Evolutionary conservation across 1,284 basidiomycete species (phyloP).

Genomic region (Meripilus lineatus): DNA sequence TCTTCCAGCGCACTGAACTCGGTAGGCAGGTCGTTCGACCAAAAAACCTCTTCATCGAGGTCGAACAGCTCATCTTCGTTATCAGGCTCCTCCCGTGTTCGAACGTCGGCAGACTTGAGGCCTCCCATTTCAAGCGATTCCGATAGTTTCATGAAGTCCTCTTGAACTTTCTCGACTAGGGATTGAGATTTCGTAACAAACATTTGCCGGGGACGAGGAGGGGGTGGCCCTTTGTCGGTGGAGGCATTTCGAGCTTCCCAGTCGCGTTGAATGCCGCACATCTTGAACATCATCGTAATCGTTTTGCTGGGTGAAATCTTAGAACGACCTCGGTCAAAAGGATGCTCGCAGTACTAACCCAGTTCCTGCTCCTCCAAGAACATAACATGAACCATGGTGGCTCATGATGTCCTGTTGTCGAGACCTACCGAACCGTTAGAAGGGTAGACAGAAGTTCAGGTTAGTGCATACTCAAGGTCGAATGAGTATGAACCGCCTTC

Average conservation of each 20-base stretch:
- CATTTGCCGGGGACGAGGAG: constrained; percentile 44
- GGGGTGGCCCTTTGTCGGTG: constrained; percentile 17
- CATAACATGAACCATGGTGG: constrained; percentile 53
- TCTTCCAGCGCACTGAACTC: constrained; percentile 50
- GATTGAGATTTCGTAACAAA: constrained; percentile 70
- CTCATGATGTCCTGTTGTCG: constrained; percentile 56
- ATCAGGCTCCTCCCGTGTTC: not conserved
- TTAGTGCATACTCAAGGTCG: not conserved
- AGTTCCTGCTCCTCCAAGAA: constrained; percentile 14
- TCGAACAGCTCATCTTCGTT: not conserved
- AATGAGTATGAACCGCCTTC: constrained; percentile 36
- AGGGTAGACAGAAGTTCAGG: not conserved
- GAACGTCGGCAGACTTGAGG: constrained; percentile 7
- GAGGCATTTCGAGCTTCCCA: constrained; percentile 24
- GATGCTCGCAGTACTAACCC: constrained; percentile 3
- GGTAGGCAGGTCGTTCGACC: constrained; percentile 37
- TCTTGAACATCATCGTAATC: constrained; percentile 71
- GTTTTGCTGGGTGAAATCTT: constrained; percentile 53
- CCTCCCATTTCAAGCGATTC: constrained; percentile 38
- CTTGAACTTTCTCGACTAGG: constrained; percentile 62
- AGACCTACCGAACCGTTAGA: constrained; percentile 40
- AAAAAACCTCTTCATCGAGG: not conserved
- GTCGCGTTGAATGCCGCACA: constrained; percentile 57
- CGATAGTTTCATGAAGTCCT: constrained; percentile 54
- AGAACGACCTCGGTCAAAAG: not conserved